Conservation (phyloP, 1,284 basidiomycete genomes). For the Xerocomus amazonicus region DNA sequence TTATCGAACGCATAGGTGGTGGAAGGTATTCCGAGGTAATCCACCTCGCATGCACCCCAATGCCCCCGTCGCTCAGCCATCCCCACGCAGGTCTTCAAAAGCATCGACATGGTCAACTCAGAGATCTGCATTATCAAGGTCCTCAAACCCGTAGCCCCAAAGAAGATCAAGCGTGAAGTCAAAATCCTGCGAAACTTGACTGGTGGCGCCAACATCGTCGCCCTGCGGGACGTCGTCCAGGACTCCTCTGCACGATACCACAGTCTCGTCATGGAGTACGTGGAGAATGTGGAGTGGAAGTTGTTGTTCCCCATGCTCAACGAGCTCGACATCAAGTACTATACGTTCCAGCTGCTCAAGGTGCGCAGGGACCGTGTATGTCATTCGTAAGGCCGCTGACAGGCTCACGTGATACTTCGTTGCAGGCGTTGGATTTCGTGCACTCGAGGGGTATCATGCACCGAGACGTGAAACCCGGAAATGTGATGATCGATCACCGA, state of each 20-base stretch:
- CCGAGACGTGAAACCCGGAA: slow-evolving; percentile 87
- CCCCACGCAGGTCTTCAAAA: slow-evolving; percentile 71
- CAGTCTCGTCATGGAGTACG: slow-evolving; percentile 82
- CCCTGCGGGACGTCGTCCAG: slow-evolving; percentile 79
- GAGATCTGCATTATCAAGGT: slow-evolving; percentile 87
- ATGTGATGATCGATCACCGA: slow-evolving; percentile 88
- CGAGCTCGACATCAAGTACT: slow-evolving; percentile 82
- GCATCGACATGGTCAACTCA: slow-evolving; percentile 75
- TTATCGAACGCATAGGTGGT: slow-evolving; percentile 73
- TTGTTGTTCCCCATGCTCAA: slow-evolving; percentile 69
- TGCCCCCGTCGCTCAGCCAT: background rate
- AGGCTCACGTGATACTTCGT: background rate
- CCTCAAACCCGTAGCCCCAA: slow-evolving; percentile 87
- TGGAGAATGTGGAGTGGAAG: slow-evolving; percentile 86
- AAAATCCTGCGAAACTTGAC: slow-evolving; percentile 87
- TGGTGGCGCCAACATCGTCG: slow-evolving; percentile 84
- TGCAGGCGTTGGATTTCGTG: slow-evolving; percentile 79
- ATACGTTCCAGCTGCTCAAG: slow-evolving; percentile 83
- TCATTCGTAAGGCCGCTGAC: background rate
- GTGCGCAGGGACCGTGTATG: slow-evolving; percentile 32
- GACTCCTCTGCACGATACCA: slow-evolving; percentile 75
- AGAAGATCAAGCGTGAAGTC: slow-evolving; percentile 92
- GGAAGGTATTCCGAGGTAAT: slow-evolving; percentile 76
- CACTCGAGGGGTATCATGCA: slow-evolving; percentile 91
- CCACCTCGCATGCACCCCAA: background rate